These are phyloP conservation scores for Melampsora americana DNA, from an alignment of 1,284 basidiomycete genomes.

Conservation along the genomic window DNA sequence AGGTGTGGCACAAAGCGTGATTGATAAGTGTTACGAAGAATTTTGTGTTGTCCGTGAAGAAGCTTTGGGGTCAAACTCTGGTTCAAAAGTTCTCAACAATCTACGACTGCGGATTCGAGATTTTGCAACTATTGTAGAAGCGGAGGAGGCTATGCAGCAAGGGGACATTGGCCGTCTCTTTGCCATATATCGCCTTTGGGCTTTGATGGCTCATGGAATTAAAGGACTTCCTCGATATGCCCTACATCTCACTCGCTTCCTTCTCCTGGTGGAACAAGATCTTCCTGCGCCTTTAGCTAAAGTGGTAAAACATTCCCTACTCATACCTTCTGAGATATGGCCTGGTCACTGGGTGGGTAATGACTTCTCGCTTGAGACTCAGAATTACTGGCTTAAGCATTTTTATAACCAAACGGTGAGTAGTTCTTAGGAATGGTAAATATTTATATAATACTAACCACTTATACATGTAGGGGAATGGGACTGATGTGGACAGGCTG, in stretches of 20 bases:
- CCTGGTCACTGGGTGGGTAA: constrained; percentile 21
- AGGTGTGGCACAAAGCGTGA: neutral
- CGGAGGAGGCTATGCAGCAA: constrained; percentile 4
- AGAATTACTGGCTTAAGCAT: constrained; percentile 13
- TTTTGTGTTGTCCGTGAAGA: neutral
- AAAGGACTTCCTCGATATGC: constrained; percentile 20
- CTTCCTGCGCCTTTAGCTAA: constrained; percentile 12
- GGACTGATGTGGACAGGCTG: neutral
- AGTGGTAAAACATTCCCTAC: constrained; percentile 5
- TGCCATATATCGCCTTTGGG: constrained; percentile 7
- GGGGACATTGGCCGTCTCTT: constrained; percentile 1
- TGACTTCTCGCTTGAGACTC: constrained; percentile 2
- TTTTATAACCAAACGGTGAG: neutral
- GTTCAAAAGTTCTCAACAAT: neutral
- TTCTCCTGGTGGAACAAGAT: constrained; percentile 5
- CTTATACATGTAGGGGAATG: neutral
- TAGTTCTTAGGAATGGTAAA: too few species aligned
- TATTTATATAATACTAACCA: too few species aligned
- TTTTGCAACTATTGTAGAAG: constrained; percentile 12
- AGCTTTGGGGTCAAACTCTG: neutral
- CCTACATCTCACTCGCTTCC: constrained; percentile 2
- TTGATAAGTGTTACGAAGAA: constrained; percentile 1
- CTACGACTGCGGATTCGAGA: constrained; percentile 8
- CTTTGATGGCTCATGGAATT: constrained; percentile 17
- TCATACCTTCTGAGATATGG: constrained; percentile 4